phyloP scores from a whole-genome alignment of 2,329 filamentous ascomycete species.

The Mycogone perniciosa region DNA sequence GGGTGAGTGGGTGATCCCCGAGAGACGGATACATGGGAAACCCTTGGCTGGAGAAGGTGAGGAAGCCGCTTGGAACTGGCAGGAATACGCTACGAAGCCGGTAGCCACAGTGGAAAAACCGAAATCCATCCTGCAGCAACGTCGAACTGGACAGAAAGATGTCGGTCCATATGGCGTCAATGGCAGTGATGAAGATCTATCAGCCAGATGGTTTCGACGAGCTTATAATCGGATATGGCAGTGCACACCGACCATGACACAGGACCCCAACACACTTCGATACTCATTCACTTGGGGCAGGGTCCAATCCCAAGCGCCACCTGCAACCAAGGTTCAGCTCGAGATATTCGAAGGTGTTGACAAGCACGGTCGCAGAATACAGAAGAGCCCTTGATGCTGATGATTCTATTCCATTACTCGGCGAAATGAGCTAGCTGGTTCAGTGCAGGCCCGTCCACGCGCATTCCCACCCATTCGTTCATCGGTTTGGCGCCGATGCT shows the following conservation, averaged over 20 bases:
- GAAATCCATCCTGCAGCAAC: constrained; percentile 25
- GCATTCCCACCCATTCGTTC: constrained; percentile 69
- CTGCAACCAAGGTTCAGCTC: constrained; percentile 28
- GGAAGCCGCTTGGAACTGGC: constrained; percentile 35
- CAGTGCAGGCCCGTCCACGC: constrained; percentile 63
- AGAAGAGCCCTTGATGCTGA: constrained; percentile 9
- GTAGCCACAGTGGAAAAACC: constrained; percentile 33
- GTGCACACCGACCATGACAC: constrained; percentile 36
- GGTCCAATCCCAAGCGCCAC: constrained; percentile 20
- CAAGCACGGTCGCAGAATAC: constrained; percentile 18
- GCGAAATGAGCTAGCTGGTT: constrained; percentile 48
- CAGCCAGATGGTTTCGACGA: constrained; percentile 39
- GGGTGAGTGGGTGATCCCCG: constrained; percentile 33
- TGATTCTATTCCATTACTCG: constrained; percentile 18
- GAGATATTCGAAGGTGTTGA: constrained; percentile 45
- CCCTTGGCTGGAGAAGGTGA: neutral
- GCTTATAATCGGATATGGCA: constrained; percentile 43
- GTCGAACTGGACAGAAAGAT: constrained; percentile 31
- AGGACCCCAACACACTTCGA: constrained; percentile 24
- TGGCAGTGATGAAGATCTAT: constrained; percentile 27
- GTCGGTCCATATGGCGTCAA: constrained; percentile 32
- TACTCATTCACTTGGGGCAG: constrained; percentile 43
- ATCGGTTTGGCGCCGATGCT: constrained; percentile 59
- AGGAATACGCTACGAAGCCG: constrained; percentile 33
- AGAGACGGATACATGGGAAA: constrained; percentile 21